Evolutionary conservation across 345 rosid species (phyloP), one percentile per base, ranked within the genome.

Genomic region (Kernera saxatilis): DNA sequence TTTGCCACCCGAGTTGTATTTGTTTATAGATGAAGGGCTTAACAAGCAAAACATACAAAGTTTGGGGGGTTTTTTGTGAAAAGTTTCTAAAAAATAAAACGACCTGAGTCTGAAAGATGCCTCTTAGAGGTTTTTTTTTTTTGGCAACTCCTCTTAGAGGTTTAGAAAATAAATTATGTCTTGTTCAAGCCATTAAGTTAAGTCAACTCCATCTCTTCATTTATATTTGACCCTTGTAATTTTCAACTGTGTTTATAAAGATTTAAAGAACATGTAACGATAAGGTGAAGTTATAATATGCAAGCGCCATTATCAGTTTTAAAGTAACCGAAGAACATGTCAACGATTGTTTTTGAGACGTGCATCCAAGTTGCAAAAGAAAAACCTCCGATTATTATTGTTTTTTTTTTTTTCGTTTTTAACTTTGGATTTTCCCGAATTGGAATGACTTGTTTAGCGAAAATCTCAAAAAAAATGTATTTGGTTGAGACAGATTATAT

Each of bases 321-420:
- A 4, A 36, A 64, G 61, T 69, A 53, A 46, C 36, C 63, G 56
- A 43, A 13, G 48, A 46, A 58, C 45, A 21, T 58, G 45, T 58
- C 64, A 58, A 58, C 3, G 46, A 37, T 58, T 21, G 43, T 22
- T 21, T 36, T 3, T 58, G 32, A 58, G 64, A 58, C 46, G 64
- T 58, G 64, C 19, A 36, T 37, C 30, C 30, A 58, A 36, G 29
- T 37, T 21, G 4, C 39, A 22, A 29, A 6, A 37, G 1, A 18
- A 40, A 40, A 27, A n/a, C n/a, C n/a, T n/a, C n/a, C n/a, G n/a
- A n/a, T n/a, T n/a, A n/a, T n/a, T n/a, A n/a, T n/a, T n/a, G n/a
- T n/a, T n/a, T n/a, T n/a, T n/a, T n/a, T n/a, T n/a, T n/a, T n/a
- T n/a, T n/a, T n/a, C n/a, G n/a, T n/a, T n/a, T n/a, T n/a, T n/a